phyloP scores from a whole-genome alignment of 1,284 basidiomycete genomes.

The Trichosporon sp. region DNA sequence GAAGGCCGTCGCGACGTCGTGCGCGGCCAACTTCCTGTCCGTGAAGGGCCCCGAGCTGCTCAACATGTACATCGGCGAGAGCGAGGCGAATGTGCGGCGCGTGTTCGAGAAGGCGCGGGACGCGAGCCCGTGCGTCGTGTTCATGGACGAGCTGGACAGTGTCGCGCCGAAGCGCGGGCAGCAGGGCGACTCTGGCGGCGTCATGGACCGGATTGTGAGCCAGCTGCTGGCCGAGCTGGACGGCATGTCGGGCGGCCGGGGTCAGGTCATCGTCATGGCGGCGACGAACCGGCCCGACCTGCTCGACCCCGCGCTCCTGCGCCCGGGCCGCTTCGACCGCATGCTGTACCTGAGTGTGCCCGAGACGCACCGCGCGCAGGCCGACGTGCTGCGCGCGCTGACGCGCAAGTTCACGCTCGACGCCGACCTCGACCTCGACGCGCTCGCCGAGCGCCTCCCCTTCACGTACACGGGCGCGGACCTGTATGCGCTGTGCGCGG shows the following conservation, averaged over 20 bases:
- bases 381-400: slow-evolving; percentile 81
- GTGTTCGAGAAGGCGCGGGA: slow-evolving; percentile 89
- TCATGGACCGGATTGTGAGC: slow-evolving; percentile 96
- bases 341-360: slow-evolving; percentile 96
- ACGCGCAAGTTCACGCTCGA: slow-evolving; percentile 89
- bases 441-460: slow-evolving; percentile 71
- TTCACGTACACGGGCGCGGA: slow-evolving; percentile 97
- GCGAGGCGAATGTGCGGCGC: slow-evolving; percentile 88
- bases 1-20: slow-evolving; percentile 79
- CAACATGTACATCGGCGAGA: slow-evolving; percentile 98
- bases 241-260: slow-evolving; percentile 66
- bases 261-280: slow-evolving; percentile 86
- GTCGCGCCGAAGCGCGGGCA: slow-evolving; percentile 93
- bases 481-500: slow-evolving; percentile 95
- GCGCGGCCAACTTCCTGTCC: slow-evolving; percentile 88
- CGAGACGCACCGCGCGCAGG: slow-evolving; percentile 78
- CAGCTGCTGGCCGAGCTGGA: slow-evolving; percentile 94
- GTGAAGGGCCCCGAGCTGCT: slow-evolving; percentile 94
- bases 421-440: slow-evolving; percentile 61
- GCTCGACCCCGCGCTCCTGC: slow-evolving; percentile 83
- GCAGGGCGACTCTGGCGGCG: slow-evolving; percentile 90
- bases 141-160: slow-evolving; percentile 97
- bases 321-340: slow-evolving; percentile 94
- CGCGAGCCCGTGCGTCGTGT: slow-evolving; percentile 86
- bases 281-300: slow-evolving; percentile 97